Conservation (phyloP, 1,284 basidiomycete genomes). For the Rhodotorula sp. region DNA sequence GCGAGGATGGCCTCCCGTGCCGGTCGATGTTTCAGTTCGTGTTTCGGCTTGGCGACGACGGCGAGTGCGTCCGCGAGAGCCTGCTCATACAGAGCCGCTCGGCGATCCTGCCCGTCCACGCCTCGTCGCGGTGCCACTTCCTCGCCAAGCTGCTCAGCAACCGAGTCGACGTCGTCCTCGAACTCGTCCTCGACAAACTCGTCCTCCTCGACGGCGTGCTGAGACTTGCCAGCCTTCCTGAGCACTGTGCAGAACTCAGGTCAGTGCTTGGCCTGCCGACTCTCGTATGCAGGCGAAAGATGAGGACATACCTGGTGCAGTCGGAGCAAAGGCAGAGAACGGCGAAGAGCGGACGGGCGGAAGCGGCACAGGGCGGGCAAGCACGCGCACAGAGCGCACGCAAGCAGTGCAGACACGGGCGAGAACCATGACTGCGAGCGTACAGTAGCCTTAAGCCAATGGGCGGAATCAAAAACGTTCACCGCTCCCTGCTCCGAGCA, state of each 20-base stretch:
- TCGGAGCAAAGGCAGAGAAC: constrained; percentile 6
- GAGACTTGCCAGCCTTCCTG: constrained; percentile 4
- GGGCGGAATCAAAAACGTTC: no score
- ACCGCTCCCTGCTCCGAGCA: background rate
- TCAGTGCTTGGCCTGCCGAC: no score
- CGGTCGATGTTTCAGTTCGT: background rate
- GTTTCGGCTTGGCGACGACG: background rate
- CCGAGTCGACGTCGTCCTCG: constrained; percentile 15
- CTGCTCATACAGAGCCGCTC: background rate
- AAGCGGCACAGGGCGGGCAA: background rate
- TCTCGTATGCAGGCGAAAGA: background rate
- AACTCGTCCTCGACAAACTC: constrained; percentile 16
- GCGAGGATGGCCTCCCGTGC: background rate
- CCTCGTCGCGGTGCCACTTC: background rate
- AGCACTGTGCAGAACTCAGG: background rate
- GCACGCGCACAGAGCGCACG: constrained; percentile 2
- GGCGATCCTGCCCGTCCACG: background rate
- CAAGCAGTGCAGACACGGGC: constrained; percentile 7
- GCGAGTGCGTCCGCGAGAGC: background rate
- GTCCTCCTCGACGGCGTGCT: constrained; percentile 7
- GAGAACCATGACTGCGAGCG: background rate
- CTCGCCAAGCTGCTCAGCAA: background rate
- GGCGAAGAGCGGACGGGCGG: background rate
- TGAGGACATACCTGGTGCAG: background rate
- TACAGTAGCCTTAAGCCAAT: background rate